phyloP scores from a whole-genome alignment of 345 rosid genomes.

The Salix viminalis region DNA sequence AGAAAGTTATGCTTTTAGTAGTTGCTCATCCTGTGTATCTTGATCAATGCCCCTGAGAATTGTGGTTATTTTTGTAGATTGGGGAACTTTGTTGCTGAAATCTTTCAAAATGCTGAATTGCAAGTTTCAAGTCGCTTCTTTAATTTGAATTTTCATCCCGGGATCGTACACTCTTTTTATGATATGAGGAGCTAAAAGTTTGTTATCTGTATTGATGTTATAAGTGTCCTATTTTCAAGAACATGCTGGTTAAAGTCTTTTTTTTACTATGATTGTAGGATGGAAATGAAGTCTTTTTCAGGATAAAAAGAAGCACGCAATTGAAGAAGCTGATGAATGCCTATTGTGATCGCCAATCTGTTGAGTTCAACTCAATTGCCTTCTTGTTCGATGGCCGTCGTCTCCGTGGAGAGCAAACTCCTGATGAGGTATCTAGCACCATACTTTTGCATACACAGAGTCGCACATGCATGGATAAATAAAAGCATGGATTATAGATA shows the following conservation, averaged over 20 bases:
- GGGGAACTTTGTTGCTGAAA: background rate
- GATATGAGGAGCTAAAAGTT: background rate
- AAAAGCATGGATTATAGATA: background rate
- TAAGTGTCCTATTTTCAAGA: background rate
- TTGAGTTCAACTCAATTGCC: constrained; percentile 68
- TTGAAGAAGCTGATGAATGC: constrained; percentile 88
- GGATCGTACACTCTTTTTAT: background rate
- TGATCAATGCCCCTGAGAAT: background rate
- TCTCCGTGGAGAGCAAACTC: constrained; percentile 75
- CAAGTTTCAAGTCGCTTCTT: background rate
- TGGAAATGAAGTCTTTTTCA: constrained; percentile 80
- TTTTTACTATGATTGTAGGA: constrained; percentile 40
- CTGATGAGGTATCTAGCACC: constrained; percentile 56
- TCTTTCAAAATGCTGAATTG: background rate
- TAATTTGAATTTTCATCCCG: background rate
- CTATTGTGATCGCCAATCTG: constrained; percentile 78
- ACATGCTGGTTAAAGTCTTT: background rate
- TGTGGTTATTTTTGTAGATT: background rate
- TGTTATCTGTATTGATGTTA: background rate
- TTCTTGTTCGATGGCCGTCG: constrained; percentile 90
- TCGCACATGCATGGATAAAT: background rate
- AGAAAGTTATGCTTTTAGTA: background rate
- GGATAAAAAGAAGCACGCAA: constrained; percentile 83
- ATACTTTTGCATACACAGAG: background rate
- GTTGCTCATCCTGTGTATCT: background rate